Evolutionary conservation across 73 alveolate genomes (phyloP), one percentile per base, ranked within the genome.

Genomic region (Tetrahymena thermophila): DNA sequence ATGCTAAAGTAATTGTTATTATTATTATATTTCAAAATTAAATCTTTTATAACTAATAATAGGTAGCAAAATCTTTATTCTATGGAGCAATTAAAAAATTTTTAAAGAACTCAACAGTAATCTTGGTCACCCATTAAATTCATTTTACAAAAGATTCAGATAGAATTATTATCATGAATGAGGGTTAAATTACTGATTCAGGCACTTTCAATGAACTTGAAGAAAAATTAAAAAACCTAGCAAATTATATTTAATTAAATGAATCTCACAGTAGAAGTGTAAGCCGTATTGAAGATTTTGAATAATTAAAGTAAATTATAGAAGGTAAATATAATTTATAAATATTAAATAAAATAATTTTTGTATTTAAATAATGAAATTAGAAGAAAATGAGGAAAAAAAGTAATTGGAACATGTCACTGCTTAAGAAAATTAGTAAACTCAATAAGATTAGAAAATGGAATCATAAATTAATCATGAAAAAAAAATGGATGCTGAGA

Each of bases 21-120:
- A 95, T 98, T 19, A 84, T 97, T 93, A 4, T 16, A 10, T 7
- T 25, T 71, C 1, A 8, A 71, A 21, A 50, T 50, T 71, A 13
- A 71, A 34, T 0, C 2, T 28, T 3, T 71, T 23, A 25, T 4
- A 28, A n/a, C n/a, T 71, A n/a, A 25, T 25, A 71, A 71, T 71
- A 71, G 89, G 99, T 98, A n/a, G 99, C 98, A 23, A 97, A 96
- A 97, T 97, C 97, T 93, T 97, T 99, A 35, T 98, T 99, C 94
- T 93, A 98, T 57, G 97, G 98, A 93, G 96, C 98, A 56, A 96
- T 99, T 94, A 94, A 96, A 84, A 98, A 96, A 31, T 96, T 97
- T 85, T 97, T 99, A 95, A 96, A 96, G 96, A 95, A 96, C 57
- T 98, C 98, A 93, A 98, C 99, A 34, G 97, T 99, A 93, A 94